Conservation (phyloP, 1,139 yeast species). For the Oligophagozyma castellii region DNA sequence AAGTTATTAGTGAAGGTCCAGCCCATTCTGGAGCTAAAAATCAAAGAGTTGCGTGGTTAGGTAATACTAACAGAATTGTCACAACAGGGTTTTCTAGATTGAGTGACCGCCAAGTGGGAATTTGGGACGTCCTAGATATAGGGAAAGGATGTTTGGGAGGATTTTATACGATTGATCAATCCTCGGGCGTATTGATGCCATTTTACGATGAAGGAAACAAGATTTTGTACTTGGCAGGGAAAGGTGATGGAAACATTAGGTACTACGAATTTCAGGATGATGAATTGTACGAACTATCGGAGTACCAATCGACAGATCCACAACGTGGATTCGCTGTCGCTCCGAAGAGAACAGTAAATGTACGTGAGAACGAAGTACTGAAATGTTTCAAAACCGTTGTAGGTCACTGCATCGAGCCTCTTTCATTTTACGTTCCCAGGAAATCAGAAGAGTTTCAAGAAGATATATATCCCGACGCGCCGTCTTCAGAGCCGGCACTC, state of each 20-base stretch:
- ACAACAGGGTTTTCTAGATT: conserved; percentile 94
- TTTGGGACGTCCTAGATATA: conserved; percentile 74
- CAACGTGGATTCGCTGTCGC: conserved; percentile 92
- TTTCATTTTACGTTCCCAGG: conserved; percentile 86
- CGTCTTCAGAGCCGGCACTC: conserved; percentile 65
- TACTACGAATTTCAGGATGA: conserved; percentile 82
- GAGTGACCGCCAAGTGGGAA: conserved; percentile 88
- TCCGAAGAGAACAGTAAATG: conserved; percentile 69
- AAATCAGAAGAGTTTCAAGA: conserved; percentile 84
- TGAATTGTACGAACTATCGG: conserved; percentile 67
- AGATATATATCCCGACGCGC: conserved; percentile 87
- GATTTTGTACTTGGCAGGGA: conserved; percentile 82
- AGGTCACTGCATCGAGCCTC: conserved; percentile 73
- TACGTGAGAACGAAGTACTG: conserved; percentile 73
- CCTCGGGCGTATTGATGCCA: conserved; percentile 90
- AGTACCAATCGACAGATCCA: conserved; percentile 77
- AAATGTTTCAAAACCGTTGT: conserved; percentile 73
- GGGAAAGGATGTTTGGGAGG: conserved; percentile 81
- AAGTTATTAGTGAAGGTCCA: conserved; percentile 66
- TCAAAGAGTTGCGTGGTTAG: conserved; percentile 80
- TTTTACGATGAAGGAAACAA: conserved; percentile 70
- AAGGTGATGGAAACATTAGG: conserved; percentile 96
- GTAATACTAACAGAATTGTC: conserved; percentile 67
- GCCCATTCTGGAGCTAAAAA: conserved; percentile 92
- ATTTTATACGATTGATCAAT: conserved; percentile 69